A percentile compares a stretch with the other conserved stretches of the same genome.
phyloP scores from a whole-genome alignment of 2,329 filamentous ascomycete genomes.

The Fusarium liriodendri region DNA sequence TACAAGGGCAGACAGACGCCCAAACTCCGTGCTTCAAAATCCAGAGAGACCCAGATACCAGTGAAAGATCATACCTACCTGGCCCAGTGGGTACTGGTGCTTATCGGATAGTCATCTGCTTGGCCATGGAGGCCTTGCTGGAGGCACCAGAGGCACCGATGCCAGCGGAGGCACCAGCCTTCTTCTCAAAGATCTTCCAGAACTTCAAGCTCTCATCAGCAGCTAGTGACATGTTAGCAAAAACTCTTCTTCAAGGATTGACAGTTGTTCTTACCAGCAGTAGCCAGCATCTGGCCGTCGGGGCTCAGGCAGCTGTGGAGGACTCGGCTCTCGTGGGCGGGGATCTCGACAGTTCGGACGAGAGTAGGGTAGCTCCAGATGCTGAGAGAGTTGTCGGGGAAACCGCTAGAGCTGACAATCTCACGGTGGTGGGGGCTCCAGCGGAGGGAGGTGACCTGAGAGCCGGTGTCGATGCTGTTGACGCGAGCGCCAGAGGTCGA shows the following conservation, averaged over 20 bases:
- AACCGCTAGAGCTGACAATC: constrained; percentile 96
- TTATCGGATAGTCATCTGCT: constrained; percentile 95
- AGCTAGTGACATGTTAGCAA: constrained; percentile 58
- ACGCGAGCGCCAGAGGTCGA: constrained; percentile 96
- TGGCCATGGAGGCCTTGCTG: constrained; percentile 85
- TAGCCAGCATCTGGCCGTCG: constrained; percentile 97
- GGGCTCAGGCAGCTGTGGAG: constrained; percentile 97
- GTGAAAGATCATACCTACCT: constrained; percentile 62
- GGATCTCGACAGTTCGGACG: constrained; percentile 97
- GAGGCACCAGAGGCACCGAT: constrained; percentile 74
- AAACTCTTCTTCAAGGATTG: not conserved
- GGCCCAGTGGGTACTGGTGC: constrained; percentile 44
- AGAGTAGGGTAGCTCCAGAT: constrained; percentile 99
- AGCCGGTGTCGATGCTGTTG: constrained; percentile 99
- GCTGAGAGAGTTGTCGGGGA: constrained; percentile 98
- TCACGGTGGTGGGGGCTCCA: constrained; percentile 99
- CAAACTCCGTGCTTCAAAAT: constrained; percentile 67
- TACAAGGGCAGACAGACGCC: constrained; percentile 55
- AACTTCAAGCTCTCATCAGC: constrained; percentile 99
- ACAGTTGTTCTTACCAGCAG: constrained; percentile 72
- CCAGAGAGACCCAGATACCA: constrained; percentile 54
- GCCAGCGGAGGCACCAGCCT: constrained; percentile 78
- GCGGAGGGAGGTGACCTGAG: constrained; percentile 93
- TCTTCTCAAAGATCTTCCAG: constrained; percentile 99
- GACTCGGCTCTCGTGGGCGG: constrained; percentile 95